A percentile compares a stretch with the other conserved stretches of the same genome.
Conservation (phyloP, 345 rosid species). For the Cardamine occulta region DNA sequence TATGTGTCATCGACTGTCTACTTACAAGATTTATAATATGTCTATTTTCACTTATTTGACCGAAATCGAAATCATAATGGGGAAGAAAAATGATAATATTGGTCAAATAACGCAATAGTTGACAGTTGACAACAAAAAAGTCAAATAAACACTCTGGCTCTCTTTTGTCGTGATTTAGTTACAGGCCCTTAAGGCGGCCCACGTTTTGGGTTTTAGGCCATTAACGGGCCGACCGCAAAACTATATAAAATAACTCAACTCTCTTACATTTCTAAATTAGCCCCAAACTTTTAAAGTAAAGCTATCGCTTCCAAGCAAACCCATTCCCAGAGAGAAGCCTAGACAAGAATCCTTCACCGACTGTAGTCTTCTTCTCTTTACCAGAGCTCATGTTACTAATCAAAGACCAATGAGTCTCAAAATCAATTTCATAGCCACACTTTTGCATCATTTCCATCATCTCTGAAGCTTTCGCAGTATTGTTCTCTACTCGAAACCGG, state of each 20-base stretch:
- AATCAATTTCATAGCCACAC: conserved; percentile 67
- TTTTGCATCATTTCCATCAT: conserved; percentile 66
- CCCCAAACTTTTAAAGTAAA: background rate
- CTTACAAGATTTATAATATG: too few species aligned
- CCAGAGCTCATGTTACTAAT: conserved; percentile 63
- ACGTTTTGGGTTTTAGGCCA: background rate
- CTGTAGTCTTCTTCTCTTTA: conserved; percentile 40
- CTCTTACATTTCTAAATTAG: background rate
- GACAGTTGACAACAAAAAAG: too few species aligned
- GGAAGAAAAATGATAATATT: too few species aligned
- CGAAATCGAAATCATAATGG: too few species aligned
- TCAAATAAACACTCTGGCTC: background rate
- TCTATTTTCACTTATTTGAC: too few species aligned
- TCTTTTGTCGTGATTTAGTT: background rate
- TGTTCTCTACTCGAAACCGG: conserved; percentile 56
- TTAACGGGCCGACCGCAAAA: background rate
- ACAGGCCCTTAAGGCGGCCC: background rate
- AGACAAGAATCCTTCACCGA: conserved; percentile 64
- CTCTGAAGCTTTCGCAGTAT: conserved; percentile 61
- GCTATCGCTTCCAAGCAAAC: conserved; percentile 45
- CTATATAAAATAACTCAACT: background rate
- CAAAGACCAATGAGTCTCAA: conserved; percentile 80
- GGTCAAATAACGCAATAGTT: too few species aligned
- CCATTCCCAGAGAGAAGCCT: conserved; percentile 79
- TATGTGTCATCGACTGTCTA: too few species aligned